Evolutionary conservation across 352 stramenopile genomes (phyloP).

Genomic region (Phytophthora boehmeriae): DNA sequence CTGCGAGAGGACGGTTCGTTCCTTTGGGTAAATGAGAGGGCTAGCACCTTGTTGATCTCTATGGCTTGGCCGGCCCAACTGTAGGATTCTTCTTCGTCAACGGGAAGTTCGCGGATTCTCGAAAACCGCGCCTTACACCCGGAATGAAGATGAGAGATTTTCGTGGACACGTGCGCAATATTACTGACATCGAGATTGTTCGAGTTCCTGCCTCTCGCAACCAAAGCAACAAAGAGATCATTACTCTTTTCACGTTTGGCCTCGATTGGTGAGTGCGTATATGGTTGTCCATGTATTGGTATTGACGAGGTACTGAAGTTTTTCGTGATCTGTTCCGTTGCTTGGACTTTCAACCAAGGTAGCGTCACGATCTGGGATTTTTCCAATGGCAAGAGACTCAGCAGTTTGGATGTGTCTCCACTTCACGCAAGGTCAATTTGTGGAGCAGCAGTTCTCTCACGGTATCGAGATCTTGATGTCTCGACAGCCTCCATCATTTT

Average conservation of each 20-base stretch:
- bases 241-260: slow-evolving; percentile 52
- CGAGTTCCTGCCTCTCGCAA: slow-evolving; percentile 1
- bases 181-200: slow-evolving; percentile 31
- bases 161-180: slow-evolving; percentile 35
- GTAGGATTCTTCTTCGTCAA: slow-evolving; percentile 69
- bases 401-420: slow-evolving; percentile 31
- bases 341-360: not conserved
- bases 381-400: slow-evolving; percentile 30
- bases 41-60: not conserved
- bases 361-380: slow-evolving; percentile 62
- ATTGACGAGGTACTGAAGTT: not conserved
- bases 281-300: not conserved
- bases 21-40: not conserved
- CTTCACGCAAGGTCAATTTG: slow-evolving; percentile 34
- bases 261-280: slow-evolving; percentile 42
- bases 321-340: too few species aligned
- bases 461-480: not conserved
- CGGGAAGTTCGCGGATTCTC: slow-evolving; percentile 40
- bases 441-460: slow-evolving; percentile 22
- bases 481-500: slow-evolving; percentile 26
- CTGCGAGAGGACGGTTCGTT: slow-evolving; percentile 58
- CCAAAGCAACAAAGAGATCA: not conserved
- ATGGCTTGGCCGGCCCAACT: not conserved
- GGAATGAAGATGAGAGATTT: slow-evolving; percentile 63
- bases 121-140: slow-evolving; percentile 46